A percentile compares a stretch with the other conserved stretches of the same genome.
These are phyloP conservation scores for Mortierella sp. DNA, from an alignment of 371 early-diverging fungal genomes.

Conservation along the genomic window DNA sequence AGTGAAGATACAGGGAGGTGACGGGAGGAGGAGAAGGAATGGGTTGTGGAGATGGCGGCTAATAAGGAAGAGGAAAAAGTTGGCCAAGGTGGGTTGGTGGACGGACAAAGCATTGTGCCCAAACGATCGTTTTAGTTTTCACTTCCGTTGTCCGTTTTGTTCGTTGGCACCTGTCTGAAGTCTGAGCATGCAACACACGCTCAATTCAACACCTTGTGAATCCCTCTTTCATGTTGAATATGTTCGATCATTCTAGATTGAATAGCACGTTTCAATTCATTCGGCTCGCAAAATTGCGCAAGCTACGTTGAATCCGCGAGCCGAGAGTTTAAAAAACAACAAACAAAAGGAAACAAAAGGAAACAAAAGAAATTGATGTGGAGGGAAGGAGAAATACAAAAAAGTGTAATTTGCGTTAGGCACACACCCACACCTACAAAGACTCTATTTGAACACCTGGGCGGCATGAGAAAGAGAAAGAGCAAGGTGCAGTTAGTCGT, in stretches of 20 bases:
- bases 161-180: neutral
- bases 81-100: neutral
- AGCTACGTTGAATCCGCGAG: neutral
- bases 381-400: neutral
- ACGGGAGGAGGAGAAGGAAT: neutral
- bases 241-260: neutral
- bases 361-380: neutral
- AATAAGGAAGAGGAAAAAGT: neutral
- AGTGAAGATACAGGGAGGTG: neutral
- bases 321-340: constrained; percentile 4
- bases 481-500: neutral
- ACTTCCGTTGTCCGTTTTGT: neutral
- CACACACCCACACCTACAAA: neutral
- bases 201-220: too few species aligned
- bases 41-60: constrained; percentile 8
- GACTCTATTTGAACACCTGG: neutral
- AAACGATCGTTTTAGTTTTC: neutral
- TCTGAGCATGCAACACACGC: neutral
- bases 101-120: neutral
- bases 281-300: neutral
- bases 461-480: too few species aligned
- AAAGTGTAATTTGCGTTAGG: neutral
- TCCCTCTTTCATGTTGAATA: neutral
- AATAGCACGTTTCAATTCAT: constrained; percentile 4
- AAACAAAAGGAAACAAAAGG: neutral